A percentile compares a stretch with the other conserved stretches of the same genome.
These are phyloP conservation scores for Claviceps paspali DNA, from an alignment of 2,329 filamentous ascomycete genomes.

Conservation along the genomic window DNA sequence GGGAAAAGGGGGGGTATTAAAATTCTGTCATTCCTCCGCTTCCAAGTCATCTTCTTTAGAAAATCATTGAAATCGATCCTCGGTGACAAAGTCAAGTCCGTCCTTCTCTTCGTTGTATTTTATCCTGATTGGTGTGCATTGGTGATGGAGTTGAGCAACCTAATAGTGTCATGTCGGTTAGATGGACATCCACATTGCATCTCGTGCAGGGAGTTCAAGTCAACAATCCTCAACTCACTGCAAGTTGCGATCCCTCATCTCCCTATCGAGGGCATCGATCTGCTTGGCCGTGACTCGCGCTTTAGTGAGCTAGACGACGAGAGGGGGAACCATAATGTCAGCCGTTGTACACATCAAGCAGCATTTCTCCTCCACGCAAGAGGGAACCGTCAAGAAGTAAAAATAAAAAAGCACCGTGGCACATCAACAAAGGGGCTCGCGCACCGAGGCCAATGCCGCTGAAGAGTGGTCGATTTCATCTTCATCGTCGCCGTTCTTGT, in stretches of 20 bases:
- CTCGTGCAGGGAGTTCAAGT: too few species aligned
- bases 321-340: slow-evolving; percentile 9
- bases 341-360: neutral
- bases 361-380: too few species aligned
- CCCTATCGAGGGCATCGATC: slow-evolving; percentile 37
- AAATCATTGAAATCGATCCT: neutral
- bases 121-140: slow-evolving; percentile 8
- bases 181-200: neutral
- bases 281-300: slow-evolving; percentile 30
- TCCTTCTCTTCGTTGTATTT: neutral
- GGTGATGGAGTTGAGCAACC: slow-evolving; percentile 12
- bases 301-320: slow-evolving; percentile 25
- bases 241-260: slow-evolving; percentile 40
- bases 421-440: slow-evolving; percentile 34
- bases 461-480: slow-evolving; percentile 45
- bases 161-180: slow-evolving; percentile 2
- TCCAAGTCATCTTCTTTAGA: neutral
- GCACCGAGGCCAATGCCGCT: slow-evolving; percentile 52
- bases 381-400: too few species aligned
- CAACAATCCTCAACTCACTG: slow-evolving; percentile 17
- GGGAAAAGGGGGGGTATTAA: slow-evolving; percentile 2
- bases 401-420: too few species aligned
- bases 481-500: slow-evolving; percentile 32
- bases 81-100: neutral
- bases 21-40: neutral